These are phyloP conservation scores for Euphorbia lathyris DNA, from an alignment of 345 rosid genomes.

Conservation along the genomic window DNA sequence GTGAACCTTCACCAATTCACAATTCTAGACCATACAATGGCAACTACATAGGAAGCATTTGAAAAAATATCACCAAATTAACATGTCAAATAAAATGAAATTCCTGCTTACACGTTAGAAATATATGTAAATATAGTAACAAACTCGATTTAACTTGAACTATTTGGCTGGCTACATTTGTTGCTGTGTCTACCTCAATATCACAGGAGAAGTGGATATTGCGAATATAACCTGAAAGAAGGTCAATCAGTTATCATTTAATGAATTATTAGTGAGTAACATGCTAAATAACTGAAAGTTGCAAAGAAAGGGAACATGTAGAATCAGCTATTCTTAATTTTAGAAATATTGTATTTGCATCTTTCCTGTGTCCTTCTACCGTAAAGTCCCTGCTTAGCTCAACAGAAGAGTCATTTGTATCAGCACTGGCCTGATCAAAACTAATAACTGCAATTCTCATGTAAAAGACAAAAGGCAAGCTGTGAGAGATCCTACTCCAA, in stretches of 20 bases:
- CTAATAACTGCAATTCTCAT: slow-evolving; percentile 37
- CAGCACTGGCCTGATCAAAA: slow-evolving; percentile 22
- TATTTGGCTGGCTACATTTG: slow-evolving; percentile 91
- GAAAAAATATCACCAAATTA: no score
- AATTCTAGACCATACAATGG: no score
- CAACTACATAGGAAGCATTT: no score
- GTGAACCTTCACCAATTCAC: no score
- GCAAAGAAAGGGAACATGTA: slow-evolving; percentile 46
- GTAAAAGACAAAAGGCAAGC: slow-evolving; percentile 3
- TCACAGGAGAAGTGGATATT: slow-evolving; percentile 96
- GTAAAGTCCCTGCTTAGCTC: slow-evolving; percentile 54
- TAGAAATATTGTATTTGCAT: slow-evolving; percentile 68
- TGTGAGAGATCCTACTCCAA: background rate
- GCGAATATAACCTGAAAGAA: slow-evolving; percentile 66
- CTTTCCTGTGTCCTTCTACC: slow-evolving; percentile 84
- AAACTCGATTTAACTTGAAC: no score
- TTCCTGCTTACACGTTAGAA: no score
- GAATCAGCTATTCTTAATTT: slow-evolving; percentile 84
- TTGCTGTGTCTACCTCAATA: slow-evolving; percentile 77
- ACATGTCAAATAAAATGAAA: no score
- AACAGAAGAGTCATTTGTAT: slow-evolving; percentile 27
- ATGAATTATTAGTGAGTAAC: slow-evolving; percentile 4
- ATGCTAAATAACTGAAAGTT: background rate
- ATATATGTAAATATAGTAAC: no score
- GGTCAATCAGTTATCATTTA: slow-evolving; percentile 2